Conservation (phyloP, 2,329 filamentous ascomycete genomes). For the Cryphonectria nitschkei region DNA sequence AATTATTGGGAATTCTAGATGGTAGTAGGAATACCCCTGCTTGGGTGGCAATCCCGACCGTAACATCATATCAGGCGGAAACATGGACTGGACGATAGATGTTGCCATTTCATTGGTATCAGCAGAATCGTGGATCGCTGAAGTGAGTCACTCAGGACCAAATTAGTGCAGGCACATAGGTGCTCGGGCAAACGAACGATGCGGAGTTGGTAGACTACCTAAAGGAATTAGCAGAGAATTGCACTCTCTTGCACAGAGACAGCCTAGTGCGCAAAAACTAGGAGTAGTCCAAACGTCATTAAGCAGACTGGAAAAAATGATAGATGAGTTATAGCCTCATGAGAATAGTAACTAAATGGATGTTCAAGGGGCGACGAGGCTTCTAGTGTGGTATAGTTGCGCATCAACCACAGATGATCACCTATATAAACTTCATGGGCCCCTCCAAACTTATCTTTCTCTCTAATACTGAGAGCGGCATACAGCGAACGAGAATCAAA, state of each 20-base stretch:
- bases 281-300: background rate
- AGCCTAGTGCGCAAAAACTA: background rate
- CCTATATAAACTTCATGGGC: background rate
- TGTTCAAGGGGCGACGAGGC: background rate
- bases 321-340: background rate
- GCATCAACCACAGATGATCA: background rate
- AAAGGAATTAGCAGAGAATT: background rate
- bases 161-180: too few species aligned
- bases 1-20: too few species aligned
- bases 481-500: background rate
- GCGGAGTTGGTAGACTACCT: too few species aligned
- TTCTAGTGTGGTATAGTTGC: background rate
- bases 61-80: too few species aligned
- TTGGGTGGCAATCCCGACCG: too few species aligned
- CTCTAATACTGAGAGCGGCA: background rate
- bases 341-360: background rate
- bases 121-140: too few species aligned
- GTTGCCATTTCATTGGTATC: too few species aligned
- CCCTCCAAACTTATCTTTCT: background rate
- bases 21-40: too few species aligned
- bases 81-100: too few species aligned
- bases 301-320: background rate
- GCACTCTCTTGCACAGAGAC: background rate
- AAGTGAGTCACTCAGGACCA: too few species aligned
- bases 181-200: too few species aligned